Evolutionary conservation across 257 asterid genomes (phyloP).

Genomic region (Jacaranda copaia): DNA sequence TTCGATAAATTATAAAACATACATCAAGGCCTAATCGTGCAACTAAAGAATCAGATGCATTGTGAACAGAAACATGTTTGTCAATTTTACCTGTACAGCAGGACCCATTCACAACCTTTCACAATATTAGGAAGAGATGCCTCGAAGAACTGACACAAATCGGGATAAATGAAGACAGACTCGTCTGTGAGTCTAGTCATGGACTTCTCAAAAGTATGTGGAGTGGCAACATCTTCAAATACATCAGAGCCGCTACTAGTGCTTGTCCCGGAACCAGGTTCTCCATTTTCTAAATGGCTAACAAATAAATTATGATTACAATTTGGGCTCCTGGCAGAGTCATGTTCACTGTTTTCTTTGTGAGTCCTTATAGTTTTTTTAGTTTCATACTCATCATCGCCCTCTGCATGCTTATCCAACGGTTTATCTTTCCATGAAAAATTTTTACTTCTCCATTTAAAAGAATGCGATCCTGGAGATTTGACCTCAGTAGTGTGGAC

Average conservation of each 20-base stretch:
- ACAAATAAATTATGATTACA: slow-evolving; percentile 28
- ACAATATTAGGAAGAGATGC: slow-evolving; percentile 93
- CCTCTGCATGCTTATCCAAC: slow-evolving; percentile 55
- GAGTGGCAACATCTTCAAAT: slow-evolving; percentile 70
- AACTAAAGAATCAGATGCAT: slow-evolving; percentile 23
- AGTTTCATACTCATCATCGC: slow-evolving; percentile 37
- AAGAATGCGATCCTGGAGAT: slow-evolving; percentile 59
- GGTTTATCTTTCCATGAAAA: slow-evolving; percentile 74
- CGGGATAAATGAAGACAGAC: slow-evolving; percentile 71
- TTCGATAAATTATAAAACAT: slow-evolving; percentile 50
- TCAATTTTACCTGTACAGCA: slow-evolving; percentile 76
- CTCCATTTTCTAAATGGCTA: slow-evolving; percentile 45
- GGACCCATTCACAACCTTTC: slow-evolving; percentile 89
- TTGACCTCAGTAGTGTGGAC: slow-evolving; percentile 44
- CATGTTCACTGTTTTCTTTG: slow-evolving; percentile 39
- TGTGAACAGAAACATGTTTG: background rate
- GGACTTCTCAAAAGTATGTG: slow-evolving; percentile 54
- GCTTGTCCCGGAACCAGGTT: slow-evolving; percentile 68
- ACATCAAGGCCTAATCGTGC: slow-evolving; percentile 41
- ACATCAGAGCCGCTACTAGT: slow-evolving; percentile 56
- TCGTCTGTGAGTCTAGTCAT: slow-evolving; percentile 68
- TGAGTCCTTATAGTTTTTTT: slow-evolving; percentile 30
- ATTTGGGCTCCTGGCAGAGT: slow-evolving; percentile 27
- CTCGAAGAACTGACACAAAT: slow-evolving; percentile 76
- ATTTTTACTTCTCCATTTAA: slow-evolving; percentile 74